Evolutionary conservation across 257 asterid genomes (phyloP), one percentile per base, ranked within the genome.

Genomic region (Solanum ossicruentum): DNA sequence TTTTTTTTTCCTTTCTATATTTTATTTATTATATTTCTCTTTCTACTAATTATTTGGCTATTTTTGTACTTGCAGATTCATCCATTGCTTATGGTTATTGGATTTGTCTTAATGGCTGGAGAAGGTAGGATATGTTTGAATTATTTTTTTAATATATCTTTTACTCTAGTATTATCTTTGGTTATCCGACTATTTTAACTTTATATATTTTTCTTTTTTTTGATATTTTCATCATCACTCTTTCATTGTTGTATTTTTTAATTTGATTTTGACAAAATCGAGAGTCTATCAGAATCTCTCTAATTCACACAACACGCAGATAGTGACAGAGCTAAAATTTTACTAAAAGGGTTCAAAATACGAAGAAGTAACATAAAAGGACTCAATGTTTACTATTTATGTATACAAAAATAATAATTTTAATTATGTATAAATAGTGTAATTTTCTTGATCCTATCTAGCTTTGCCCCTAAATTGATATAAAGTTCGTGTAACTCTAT

Each of bases 41-140:
- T 83, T 16, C 36, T 71, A 6, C 32, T 82, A 8, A 39, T 28
- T 16, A 5, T 58, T 18, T 36, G 12, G 3, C 83, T 66, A 36
- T 75, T 57, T 79, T 21, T 1, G 16, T 6, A 18, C 17, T 8
- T 87, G 89, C 92, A 93, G 97, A 58, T 92, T 84, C 97, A 93
- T 15, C 97, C 95, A 13, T 69, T 93, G 69, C 90, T 93, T 10
- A 93, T 93, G 97, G 83, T 91, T 81, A 49, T 92, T 51, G 97
- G 97, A 15, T 90, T 91, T 80, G 70, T 93, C 80, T 80, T 93
- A 84, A 45, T 89, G 10, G 83, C 86, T 1, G 97, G 97, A 71
- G 90, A 93, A 92, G 97, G 97, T 93, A 87, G 80, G 65, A 11
- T 49, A 41, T 36, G 0, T 36, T 36, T 36, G 39, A 36, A 36